These are phyloP conservation scores for Kentomonas sorsogonicus DNA, from an alignment of 208 protist species.

Conservation along the genomic window DNA sequence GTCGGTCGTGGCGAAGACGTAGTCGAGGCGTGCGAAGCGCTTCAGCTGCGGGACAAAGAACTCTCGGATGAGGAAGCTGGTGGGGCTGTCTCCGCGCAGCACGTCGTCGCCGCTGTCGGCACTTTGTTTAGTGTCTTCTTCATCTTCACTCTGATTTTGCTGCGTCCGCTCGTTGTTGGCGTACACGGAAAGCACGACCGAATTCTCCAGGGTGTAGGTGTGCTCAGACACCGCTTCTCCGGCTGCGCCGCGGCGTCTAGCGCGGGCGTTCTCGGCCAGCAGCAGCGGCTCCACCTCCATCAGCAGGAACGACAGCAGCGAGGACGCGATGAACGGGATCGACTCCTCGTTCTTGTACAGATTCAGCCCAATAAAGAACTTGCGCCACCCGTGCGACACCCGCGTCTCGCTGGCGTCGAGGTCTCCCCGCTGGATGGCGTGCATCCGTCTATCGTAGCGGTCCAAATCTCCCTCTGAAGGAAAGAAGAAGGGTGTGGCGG, in stretches of 20 bases:
- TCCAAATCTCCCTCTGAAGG: too few species aligned
- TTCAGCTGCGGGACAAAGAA: constrained; percentile 56
- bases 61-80: constrained; percentile 26
- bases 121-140: too few species aligned
- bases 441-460: too few species aligned
- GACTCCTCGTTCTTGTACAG: constrained; percentile 64
- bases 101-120: too few species aligned
- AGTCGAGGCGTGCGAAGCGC: not conserved
- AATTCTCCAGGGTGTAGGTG: constrained; percentile 20
- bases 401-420: too few species aligned
- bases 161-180: constrained; percentile 45
- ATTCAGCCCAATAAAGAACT: constrained; percentile 72
- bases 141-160: too few species aligned
- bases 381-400: constrained; percentile 22
- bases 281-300: constrained; percentile 58
- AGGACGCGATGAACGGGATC: constrained; percentile 56
- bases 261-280: not conserved
- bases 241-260: not conserved
- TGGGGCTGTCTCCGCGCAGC: too few species aligned
- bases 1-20: constrained; percentile 39
- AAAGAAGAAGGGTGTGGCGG: too few species aligned
- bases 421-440: too few species aligned
- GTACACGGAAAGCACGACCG: constrained; percentile 70
- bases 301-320: constrained; percentile 56
- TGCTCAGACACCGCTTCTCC: not conserved